phyloP scores from a whole-genome alignment of 345 rosid genomes.

The Rubroshorea leprosula region DNA sequence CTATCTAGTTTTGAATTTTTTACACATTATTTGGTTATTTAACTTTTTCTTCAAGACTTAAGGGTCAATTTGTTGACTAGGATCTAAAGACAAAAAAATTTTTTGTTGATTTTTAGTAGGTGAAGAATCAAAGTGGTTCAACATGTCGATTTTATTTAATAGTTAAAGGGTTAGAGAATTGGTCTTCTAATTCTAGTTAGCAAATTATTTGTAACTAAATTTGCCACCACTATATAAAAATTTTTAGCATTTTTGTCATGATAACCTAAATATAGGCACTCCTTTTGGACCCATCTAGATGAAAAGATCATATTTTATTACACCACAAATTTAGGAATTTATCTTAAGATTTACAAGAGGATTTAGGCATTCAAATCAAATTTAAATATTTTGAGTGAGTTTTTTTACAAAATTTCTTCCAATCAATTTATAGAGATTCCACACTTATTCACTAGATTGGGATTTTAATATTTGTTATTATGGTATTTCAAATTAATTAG shows the following conservation, averaged over 20 bases:
- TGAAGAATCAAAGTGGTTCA: conserved; percentile 14
- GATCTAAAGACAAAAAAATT: conserved; percentile 8
- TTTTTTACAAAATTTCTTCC: no score
- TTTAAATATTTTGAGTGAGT: no score
- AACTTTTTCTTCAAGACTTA: neutral
- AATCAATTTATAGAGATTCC: no score
- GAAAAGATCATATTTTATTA: neutral
- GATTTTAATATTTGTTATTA: no score
- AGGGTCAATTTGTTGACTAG: conserved; percentile 23
- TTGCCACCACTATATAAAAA: neutral
- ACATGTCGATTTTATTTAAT: conserved; percentile 17
- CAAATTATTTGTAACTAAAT: conserved; percentile 11
- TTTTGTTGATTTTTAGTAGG: conserved; percentile 25
- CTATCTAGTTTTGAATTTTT: neutral
- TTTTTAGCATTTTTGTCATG: neutral
- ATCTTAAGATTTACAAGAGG: no score
- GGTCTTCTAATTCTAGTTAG: neutral
- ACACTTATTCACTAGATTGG: no score
- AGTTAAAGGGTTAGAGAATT: conserved; percentile 16
- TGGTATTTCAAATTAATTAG: no score
- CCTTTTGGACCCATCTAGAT: neutral
- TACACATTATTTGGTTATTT: neutral
- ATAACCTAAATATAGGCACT: neutral
- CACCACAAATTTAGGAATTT: neutral
- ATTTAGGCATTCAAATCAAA: no score